Conservation (phyloP, 2,329 filamentous ascomycete species). For the Dendryphion nanum region DNA sequence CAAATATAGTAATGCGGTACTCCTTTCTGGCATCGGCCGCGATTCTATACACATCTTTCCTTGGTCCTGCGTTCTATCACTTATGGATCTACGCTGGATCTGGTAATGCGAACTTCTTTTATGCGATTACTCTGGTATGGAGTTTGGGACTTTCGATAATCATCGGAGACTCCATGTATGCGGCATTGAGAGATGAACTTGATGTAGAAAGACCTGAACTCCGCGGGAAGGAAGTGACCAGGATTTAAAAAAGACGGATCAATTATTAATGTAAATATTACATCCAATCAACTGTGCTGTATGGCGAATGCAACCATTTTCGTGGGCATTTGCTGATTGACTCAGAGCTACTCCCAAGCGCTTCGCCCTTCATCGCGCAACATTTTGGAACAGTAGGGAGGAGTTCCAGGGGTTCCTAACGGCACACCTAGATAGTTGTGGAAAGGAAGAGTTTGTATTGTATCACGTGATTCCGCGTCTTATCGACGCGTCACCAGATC, state of each 20-base stretch:
- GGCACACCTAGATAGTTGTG: neutral
- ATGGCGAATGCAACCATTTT: neutral
- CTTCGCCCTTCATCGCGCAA: neutral
- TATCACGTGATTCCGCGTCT: too few species aligned
- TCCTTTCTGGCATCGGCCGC: slow-evolving; percentile 82
- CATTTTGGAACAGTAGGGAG: neutral
- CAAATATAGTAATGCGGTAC: slow-evolving; percentile 75
- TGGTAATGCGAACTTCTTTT: slow-evolving; percentile 99
- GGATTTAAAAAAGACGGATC: slow-evolving; percentile 59
- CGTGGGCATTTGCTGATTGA: neutral
- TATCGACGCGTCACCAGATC: too few species aligned
- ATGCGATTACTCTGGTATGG: slow-evolving; percentile 98
- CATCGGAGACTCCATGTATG: slow-evolving; percentile 84
- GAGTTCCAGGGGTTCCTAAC: neutral
- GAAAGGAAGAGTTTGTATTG: too few species aligned
- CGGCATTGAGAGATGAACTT: slow-evolving; percentile 87
- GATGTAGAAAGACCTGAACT: slow-evolving; percentile 89
- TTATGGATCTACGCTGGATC: slow-evolving; percentile 98
- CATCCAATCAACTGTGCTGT: neutral
- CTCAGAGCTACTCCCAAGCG: neutral
- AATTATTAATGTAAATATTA: neutral
- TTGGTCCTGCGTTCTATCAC: slow-evolving; percentile 94
- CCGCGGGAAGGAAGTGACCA: slow-evolving; percentile 80
- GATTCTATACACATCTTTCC: slow-evolving; percentile 80
- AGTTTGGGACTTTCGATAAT: slow-evolving; percentile 84